phyloP scores from a whole-genome alignment of 495 filamentous ascomycete genomes.

The Oidiodendron maius region DNA sequence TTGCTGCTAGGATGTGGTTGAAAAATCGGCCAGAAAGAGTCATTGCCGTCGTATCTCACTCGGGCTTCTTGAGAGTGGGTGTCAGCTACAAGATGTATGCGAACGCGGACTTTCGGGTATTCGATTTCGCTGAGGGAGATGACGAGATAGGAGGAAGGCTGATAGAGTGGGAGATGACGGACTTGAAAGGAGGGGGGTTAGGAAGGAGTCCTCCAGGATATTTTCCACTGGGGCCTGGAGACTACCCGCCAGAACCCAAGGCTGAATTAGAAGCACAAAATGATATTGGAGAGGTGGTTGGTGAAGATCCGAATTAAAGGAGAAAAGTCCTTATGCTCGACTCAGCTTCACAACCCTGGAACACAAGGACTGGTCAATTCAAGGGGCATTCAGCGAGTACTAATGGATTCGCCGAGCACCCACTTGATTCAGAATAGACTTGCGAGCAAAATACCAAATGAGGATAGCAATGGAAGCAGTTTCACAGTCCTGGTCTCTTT shows the following conservation, averaged over 20 bases:
- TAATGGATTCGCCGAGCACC: background rate
- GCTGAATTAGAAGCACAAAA: background rate
- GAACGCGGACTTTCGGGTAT: constrained; percentile 59
- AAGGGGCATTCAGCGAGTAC: background rate
- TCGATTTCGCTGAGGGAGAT: constrained; percentile 41
- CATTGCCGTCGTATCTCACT: constrained; percentile 55
- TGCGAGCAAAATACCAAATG: background rate
- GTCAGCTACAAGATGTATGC: constrained; percentile 41
- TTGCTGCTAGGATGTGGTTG: constrained; percentile 39
- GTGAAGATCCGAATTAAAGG: constrained; percentile 11
- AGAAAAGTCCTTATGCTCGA: background rate
- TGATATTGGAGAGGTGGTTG: constrained; percentile 9
- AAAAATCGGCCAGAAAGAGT: constrained; percentile 50
- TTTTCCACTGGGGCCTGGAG: constrained; percentile 5
- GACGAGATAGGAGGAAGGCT: constrained; percentile 28
- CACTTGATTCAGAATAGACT: background rate
- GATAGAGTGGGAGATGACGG: constrained; percentile 35
- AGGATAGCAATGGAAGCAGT: too few species aligned
- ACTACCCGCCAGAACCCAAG: constrained; percentile 11
- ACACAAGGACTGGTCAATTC: background rate
- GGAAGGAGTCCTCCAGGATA: constrained; percentile 11
- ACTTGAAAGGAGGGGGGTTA: constrained; percentile 21
- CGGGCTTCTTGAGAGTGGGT: constrained; percentile 45
- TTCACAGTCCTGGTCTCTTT: too few species aligned
- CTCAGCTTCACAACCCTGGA: background rate